Evolutionary conservation across 2,329 filamentous ascomycete species (phyloP).

Genomic region (Ilyonectria destructans): DNA sequence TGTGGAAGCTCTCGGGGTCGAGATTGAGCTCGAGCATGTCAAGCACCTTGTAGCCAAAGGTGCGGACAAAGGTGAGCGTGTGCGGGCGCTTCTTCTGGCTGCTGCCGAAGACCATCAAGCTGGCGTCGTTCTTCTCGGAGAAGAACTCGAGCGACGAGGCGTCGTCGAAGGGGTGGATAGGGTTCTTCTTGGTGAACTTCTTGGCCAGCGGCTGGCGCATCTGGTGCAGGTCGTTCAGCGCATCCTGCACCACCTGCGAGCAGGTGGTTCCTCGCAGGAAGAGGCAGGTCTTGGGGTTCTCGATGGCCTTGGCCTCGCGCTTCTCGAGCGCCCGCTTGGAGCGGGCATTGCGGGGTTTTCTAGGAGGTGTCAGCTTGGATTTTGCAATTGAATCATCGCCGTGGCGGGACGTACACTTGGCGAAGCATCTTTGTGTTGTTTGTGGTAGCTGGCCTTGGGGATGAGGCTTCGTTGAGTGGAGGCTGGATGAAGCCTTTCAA

Average conservation of each 20-base stretch:
- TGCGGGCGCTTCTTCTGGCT: conserved; percentile 97
- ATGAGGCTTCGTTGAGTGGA: conserved; percentile 30
- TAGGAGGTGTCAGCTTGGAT: conserved; percentile 43
- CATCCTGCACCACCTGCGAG: conserved; percentile 86
- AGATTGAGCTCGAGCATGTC: conserved; percentile 96
- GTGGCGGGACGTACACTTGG: conserved; percentile 60
- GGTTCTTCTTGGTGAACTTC: conserved; percentile 98
- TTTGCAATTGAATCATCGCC: not conserved
- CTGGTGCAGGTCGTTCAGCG: conserved; percentile 86
- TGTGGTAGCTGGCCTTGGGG: conserved; percentile 30
- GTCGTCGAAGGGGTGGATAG: conserved; percentile 95
- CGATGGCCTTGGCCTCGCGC: conserved; percentile 88
- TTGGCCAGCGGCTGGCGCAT: conserved; percentile 89
- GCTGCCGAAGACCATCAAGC: conserved; percentile 86
- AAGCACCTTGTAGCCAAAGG: conserved; percentile 88
- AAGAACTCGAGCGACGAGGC: conserved; percentile 93
- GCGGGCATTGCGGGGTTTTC: conserved; percentile 81
- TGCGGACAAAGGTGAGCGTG: conserved; percentile 85
- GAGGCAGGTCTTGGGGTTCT: conserved; percentile 92
- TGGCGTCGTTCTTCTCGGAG: conserved; percentile 95
- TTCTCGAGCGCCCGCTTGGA: conserved; percentile 96
- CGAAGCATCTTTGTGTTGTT: conserved; percentile 61
- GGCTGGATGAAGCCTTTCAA: conserved; percentile 33
- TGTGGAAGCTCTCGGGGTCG: conserved; percentile 80
- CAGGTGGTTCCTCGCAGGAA: conserved; percentile 91